Base-by-base conservation (phyloP, 2,329 filamentous ascomycete genomes). In the Pseudomassariella vexata region DNA sequence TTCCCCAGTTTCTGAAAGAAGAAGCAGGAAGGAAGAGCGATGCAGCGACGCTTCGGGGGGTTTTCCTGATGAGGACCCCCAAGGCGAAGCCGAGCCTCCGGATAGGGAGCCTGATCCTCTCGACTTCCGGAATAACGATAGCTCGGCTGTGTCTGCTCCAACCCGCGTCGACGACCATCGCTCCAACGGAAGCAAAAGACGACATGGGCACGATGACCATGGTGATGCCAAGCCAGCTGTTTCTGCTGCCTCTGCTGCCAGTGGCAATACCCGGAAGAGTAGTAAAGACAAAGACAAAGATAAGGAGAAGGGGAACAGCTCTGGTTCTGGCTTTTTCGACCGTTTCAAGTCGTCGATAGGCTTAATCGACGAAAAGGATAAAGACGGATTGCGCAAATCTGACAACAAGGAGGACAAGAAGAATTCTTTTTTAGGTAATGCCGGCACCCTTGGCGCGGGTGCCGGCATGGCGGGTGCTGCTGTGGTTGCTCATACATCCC, bases 361-460 rank as follows among this genome's bases (percentile, higher is more conserved):
- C 36, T 52, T 47, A 31, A 31, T 41, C 33, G 56, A 55, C 20
- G 51, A 45, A 20, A 56, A 59, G 35, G 52, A 59, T 17, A 28
- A 29, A 17, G n/a, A n/a, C n/a, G 39, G 31, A n/a, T 23, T 35
- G 18, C 41, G 45, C 30, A 53, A 51, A 42, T 38, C 46, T 40
- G 42, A 53, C 38, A n/a, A n/a, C n/a, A n/a, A n/a, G n/a, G 42
- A 59, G 30, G 48, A 55, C 24, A 55, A 56, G 40, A 60, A 63
- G 56, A 57, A 69, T 62, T 75, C 75, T 80, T 80, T 81, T 79
- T 79, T 80, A 80, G 77, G 60, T 80, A 76, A 73, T 68, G 73
- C 77, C 76, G 76, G 65, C 70, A 80, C 69, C 70, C 66, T 72
- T 75, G 76, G 76, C 76, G 73, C 70, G 67, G 75, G 76, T 80